Base-by-base conservation (phyloP, 345 rosid species). In the Brassica cretica region DNA sequence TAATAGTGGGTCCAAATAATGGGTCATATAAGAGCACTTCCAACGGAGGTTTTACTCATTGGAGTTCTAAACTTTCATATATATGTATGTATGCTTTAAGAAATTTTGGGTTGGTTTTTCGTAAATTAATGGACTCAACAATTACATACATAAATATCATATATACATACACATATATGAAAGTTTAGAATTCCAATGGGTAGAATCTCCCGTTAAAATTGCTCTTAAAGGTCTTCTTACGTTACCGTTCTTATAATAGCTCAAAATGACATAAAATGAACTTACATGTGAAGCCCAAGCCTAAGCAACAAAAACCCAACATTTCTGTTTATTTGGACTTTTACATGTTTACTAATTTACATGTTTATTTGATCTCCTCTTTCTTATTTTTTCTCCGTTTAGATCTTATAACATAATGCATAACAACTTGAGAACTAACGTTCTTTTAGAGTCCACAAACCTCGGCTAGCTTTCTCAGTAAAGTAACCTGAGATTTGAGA, bases 401-500 rank as follows among this genome's bases (percentile, higher is more conserved):
- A 65, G 67, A n/a, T 30, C 61, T 72, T 16, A 35, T 56, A 68
- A 19, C 60, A 21, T 16, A 29, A 71, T 78, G 65, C 63, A 68
- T 70, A 39, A 32, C 49, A 64, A 75, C 56, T 69, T 70, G 73
- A 66, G 72, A 75, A 69, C 62, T 80, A 70, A 10, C 71, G 53
- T 64, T 73, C 75, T 74, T 53, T 72, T 80, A 82, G 71, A 79
- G 69, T 16, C 80, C 85, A 70, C 27, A 73, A n/a, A 83, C 64
- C 55, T 84, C 74, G 76, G 80, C 73, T 66, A 86, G 77, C n/a
- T 64, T 71, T 75, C 68, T 79, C 12, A 86, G 88, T 53, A 82
- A 55, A 79, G 33, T 35, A 78, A 87, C 79, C 74, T 86, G 86
- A 68, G 83, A 76, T 55, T 86, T 72, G 27, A 86, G 84, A 75